These are phyloP conservation scores for Phyllosticta capitalensis DNA, from an alignment of 2,329 filamentous ascomycete genomes.

Conservation along the genomic window DNA sequence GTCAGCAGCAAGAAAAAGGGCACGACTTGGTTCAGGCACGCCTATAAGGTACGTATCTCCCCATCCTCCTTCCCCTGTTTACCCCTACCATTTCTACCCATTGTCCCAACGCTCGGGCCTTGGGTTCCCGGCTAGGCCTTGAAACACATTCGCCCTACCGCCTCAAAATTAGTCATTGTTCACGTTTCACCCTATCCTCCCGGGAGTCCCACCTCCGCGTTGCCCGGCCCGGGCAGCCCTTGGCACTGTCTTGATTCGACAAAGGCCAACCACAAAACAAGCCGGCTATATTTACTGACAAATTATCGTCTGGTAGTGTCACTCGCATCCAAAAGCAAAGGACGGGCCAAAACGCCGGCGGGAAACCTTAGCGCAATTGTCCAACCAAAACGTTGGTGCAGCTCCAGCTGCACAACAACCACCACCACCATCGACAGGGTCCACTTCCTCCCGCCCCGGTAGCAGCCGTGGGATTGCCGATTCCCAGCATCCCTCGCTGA, in stretches of 20 bases:
- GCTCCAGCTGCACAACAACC: background rate
- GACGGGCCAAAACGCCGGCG: conserved; percentile 33
- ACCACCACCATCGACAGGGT: background rate
- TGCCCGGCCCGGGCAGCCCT: background rate
- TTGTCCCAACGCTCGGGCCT: background rate
- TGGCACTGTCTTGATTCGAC: background rate
- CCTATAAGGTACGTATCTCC: conserved; percentile 59
- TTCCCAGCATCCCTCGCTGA: background rate
- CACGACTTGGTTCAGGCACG: conserved; percentile 85
- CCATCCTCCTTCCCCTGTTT: background rate
- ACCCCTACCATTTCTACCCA: background rate
- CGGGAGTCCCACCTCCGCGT: background rate
- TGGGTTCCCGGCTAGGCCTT: background rate
- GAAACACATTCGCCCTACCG: background rate
- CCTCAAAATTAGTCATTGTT: background rate
- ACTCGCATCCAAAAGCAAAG: conserved; percentile 35
- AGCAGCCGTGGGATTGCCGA: background rate
- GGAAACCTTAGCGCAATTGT: conserved; percentile 24
- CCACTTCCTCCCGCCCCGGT: background rate
- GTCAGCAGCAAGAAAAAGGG: conserved; percentile 85
- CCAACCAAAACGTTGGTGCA: background rate
- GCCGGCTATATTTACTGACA: conserved; percentile 3
- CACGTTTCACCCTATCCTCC: background rate
- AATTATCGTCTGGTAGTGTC: conserved; percentile 22
- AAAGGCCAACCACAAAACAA: background rate